phyloP scores from a whole-genome alignment of 345 rosid species.

The Sapria himalayana region DNA sequence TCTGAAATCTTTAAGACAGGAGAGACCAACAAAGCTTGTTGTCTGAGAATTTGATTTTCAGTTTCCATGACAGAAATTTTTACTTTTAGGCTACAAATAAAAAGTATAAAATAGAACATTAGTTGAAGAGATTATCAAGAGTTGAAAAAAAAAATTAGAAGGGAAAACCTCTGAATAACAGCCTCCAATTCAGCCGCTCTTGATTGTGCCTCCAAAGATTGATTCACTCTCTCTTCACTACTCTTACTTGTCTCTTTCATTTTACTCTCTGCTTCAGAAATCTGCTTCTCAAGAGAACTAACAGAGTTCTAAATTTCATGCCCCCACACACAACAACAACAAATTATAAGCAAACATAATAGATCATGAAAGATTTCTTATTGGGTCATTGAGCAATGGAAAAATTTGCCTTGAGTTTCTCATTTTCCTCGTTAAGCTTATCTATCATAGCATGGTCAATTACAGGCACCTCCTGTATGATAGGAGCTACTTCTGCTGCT shows the following conservation, averaged over 20 bases:
- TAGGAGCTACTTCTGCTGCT: slow-evolving; percentile 45
- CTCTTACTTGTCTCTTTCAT: slow-evolving; percentile 55
- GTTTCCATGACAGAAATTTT: slow-evolving; percentile 61
- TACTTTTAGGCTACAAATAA: slow-evolving; percentile 66
- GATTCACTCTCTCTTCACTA: slow-evolving; percentile 86
- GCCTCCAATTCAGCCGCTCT: slow-evolving; percentile 67
- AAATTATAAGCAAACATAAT: slow-evolving; percentile 2
- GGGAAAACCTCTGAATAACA: slow-evolving; percentile 57
- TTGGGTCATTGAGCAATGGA: slow-evolving; percentile 6
- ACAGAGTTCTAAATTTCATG: slow-evolving; percentile 48
- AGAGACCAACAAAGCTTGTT: slow-evolving; percentile 35
- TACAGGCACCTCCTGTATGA: slow-evolving; percentile 74
- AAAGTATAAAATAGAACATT: slow-evolving; percentile 4
- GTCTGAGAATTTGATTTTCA: slow-evolving; percentile 71
- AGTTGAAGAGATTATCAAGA: slow-evolving; percentile 1
- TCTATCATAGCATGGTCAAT: slow-evolving; percentile 52
- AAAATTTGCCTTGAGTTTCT: slow-evolving; percentile 58
- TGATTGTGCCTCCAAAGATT: slow-evolving; percentile 83
- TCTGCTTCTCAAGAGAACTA: slow-evolving; percentile 56
- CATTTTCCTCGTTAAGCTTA: slow-evolving; percentile 71
- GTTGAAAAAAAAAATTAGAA: not conserved
- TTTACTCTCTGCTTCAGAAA: slow-evolving; percentile 77
- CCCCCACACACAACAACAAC: slow-evolving; percentile 7
- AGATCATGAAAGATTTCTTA: not conserved
- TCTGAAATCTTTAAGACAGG: slow-evolving; percentile 33